phyloP scores from a whole-genome alignment of 495 filamentous ascomycete genomes.

The Daldinia vernicosa region DNA sequence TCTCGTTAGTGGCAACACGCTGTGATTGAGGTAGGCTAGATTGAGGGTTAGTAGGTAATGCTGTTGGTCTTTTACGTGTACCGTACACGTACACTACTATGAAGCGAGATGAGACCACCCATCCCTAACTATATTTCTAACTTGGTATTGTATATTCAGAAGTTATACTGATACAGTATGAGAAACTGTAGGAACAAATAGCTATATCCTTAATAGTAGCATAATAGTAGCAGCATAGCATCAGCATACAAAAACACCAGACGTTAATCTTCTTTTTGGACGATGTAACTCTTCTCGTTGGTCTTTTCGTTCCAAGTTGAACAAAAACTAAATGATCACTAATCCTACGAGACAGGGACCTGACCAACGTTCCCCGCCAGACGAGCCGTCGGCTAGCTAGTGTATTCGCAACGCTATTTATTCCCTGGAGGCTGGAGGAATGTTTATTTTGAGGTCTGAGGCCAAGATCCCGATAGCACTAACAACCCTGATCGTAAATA shows the following conservation, averaged over 20 bases:
- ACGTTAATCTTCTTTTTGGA: constrained; percentile 17
- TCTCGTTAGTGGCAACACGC: neutral
- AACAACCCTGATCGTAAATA: constrained; percentile 9
- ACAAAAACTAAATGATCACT: constrained; percentile 33
- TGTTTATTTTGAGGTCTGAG: constrained; percentile 3
- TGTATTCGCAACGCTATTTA: neutral
- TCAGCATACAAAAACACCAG: constrained; percentile 8
- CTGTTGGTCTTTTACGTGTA: neutral
- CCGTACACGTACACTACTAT: neutral
- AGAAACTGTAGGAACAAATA: neutral
- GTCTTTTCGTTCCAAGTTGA: constrained; percentile 14
- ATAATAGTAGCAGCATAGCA: constrained; percentile 1
- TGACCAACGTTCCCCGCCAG: constrained; percentile 14
- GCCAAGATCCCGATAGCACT: constrained; percentile 21
- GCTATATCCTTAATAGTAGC: constrained; percentile 7
- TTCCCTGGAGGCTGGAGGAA: neutral
- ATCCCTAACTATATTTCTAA: neutral
- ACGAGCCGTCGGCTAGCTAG: constrained; percentile 6
- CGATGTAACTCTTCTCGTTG: constrained; percentile 33
- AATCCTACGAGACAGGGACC: constrained; percentile 29
- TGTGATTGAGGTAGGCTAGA: no score
- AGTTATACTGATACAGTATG: constrained; percentile 3
- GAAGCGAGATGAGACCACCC: constrained; percentile 7
- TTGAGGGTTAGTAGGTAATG: no score
- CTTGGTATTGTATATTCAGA: neutral